Evolutionary conservation across 371 early-diverging fungal genomes (phyloP), one percentile per base, ranked within the genome.

Genomic region (Mucor indicus): DNA sequence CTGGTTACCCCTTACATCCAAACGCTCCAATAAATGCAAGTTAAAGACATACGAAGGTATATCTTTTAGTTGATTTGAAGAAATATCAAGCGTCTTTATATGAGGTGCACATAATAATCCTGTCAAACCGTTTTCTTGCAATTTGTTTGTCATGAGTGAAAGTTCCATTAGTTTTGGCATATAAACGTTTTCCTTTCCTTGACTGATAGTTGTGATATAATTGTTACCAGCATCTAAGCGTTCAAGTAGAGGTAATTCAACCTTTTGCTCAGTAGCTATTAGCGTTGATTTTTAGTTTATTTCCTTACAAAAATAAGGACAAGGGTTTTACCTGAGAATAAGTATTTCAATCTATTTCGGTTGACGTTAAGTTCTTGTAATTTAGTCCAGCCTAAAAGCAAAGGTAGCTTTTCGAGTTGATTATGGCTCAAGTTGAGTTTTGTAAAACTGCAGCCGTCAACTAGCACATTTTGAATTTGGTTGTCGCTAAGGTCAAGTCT

Each of bases 401-500:
- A 13, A 22, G 86, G 84, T 10, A 87, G 47, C 4, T 48, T 39
- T 13, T 50, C 55, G 9, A 90, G 50, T 30, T 66, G 68, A 44
- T 87, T 86, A 43, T 79, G 67, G 41, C 68, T 69, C 31, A 85
- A 48, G 33, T 75, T 58, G 17, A 89, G 59, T 32, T 80, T 83
- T 31, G 29, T 27, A 1, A 57, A 6, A 27, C 32, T 29, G 12
- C 31, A 20, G 11, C 20, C 25, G 13, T 39, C 6, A 3, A 47
- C 13, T 2, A 17, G 15, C 11, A 57, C 15, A 1, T 36, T 12
- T 20, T 12, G 37, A 13, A 92, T 48, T 21, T 68, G 52, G 55
- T 92, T 92, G 29, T 76, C 59, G 1, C 84, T 76, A 5, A 91
- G 53, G 47, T 89, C 80, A 52, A 92, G 74, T 1, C 57, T 35